A percentile compares a stretch with the other conserved stretches of the same genome.
phyloP scores from a whole-genome alignment of 2,329 filamentous ascomycete genomes.

The Clonostachys byssicola region DNA sequence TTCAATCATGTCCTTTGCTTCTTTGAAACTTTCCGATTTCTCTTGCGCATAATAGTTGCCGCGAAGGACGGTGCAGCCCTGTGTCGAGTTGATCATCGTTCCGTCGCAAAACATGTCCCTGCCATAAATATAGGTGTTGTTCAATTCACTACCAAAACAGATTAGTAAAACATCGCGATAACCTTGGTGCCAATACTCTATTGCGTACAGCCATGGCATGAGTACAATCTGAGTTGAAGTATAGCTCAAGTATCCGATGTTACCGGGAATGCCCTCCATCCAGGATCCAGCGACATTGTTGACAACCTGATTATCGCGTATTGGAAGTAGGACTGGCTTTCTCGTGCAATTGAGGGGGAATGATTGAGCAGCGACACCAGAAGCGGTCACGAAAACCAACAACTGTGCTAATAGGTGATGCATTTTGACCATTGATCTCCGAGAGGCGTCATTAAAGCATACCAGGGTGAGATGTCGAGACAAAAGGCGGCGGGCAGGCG shows the following conservation, averaged over 20 bases:
- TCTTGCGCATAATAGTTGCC: constrained; percentile 11
- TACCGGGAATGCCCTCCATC: constrained; percentile 17
- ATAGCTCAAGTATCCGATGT: constrained; percentile 13
- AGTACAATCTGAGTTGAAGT: constrained; percentile 15
- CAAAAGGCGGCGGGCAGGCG: no score
- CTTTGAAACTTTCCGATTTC: constrained; percentile 3
- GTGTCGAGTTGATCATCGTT: constrained; percentile 16
- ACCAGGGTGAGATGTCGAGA: no score
- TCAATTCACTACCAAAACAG: constrained; percentile 19
- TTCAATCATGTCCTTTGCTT: constrained; percentile 5
- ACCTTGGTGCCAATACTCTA: background rate
- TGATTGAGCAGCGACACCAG: no score
- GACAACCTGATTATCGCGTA: constrained; percentile 12
- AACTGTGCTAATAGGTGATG: no score
- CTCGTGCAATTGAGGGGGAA: no score
- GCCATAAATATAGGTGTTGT: constrained; percentile 26
- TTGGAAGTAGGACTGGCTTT: background rate
- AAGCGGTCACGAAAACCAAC: no score
- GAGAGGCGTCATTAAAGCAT: no score
- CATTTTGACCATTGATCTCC: no score
- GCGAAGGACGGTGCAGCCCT: constrained; percentile 16
- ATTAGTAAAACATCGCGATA: no score
- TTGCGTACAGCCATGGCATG: constrained; percentile 21
- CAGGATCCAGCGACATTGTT: constrained; percentile 12
- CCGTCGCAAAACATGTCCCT: constrained; percentile 16